These are phyloP conservation scores for Boletus rufocinnamomeus DNA, from an alignment of 768 basidiomycete species.

Conservation along the genomic window DNA sequence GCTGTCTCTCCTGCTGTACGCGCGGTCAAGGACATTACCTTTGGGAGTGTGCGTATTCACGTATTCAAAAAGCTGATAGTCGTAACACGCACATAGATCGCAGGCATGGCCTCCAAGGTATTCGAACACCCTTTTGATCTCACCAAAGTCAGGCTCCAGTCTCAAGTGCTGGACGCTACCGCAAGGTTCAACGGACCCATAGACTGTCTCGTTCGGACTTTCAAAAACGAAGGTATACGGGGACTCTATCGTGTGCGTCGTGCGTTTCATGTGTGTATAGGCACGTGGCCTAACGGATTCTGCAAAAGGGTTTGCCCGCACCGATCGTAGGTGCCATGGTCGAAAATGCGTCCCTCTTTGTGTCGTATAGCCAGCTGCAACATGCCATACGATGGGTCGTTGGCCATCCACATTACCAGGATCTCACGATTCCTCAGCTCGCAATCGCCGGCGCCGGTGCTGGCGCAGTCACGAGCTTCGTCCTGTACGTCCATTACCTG, in stretches of 20 bases:
- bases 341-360: slow-evolving; percentile 87
- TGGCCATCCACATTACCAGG: slow-evolving; percentile 37
- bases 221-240: slow-evolving; percentile 73
- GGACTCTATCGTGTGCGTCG: slow-evolving; percentile 83
- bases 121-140: slow-evolving; percentile 97
- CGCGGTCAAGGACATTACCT: slow-evolving; percentile 50
- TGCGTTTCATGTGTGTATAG: neutral
- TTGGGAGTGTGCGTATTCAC: slow-evolving; percentile 53
- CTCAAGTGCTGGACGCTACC: slow-evolving; percentile 76
- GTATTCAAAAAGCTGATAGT: neutral
- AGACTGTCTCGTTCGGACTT: slow-evolving; percentile 85
- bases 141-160: slow-evolving; percentile 91
- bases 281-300: slow-evolving; percentile 3
- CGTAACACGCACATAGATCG: slow-evolving; percentile 47
- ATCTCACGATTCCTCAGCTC: slow-evolving; percentile 67
- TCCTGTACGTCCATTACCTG: slow-evolving; percentile 59
- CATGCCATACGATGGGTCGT: slow-evolving; percentile 51
- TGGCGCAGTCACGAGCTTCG: slow-evolving; percentile 82
- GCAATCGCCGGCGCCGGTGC: slow-evolving; percentile 85
- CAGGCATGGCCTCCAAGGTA: slow-evolving; percentile 83
- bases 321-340: slow-evolving; percentile 91
- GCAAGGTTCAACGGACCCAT: slow-evolving; percentile 80
- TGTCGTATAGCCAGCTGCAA: slow-evolving; percentile 81
- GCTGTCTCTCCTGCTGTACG: slow-evolving; percentile 18
- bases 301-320: slow-evolving; percentile 79